phyloP scores from a whole-genome alignment of 164 flowering plant genomes.

The Taxillus chinensis region DNA sequence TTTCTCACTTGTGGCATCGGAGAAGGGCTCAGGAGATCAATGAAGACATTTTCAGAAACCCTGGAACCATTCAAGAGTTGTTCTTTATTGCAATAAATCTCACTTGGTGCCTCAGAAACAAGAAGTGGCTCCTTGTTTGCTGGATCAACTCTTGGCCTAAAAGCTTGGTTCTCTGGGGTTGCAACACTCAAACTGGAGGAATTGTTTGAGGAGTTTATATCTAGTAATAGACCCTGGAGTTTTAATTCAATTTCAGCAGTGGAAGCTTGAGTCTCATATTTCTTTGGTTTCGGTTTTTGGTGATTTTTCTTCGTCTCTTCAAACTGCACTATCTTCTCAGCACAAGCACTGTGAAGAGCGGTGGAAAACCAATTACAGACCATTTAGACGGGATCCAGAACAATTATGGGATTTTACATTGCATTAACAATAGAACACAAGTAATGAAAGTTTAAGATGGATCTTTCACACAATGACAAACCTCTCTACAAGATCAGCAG shows the following conservation, averaged over 20 bases:
- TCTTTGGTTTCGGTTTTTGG: constrained; percentile 37
- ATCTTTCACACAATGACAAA: constrained; percentile 3
- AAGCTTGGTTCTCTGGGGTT: not conserved
- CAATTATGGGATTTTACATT: too few relatives aligned
- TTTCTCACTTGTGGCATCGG: too few relatives aligned
- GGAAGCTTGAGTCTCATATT: constrained; percentile 20
- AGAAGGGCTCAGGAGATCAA: too few relatives aligned
- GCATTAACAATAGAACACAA: too few relatives aligned
- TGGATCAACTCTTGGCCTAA: constrained; percentile 4
- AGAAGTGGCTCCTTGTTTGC: not conserved
- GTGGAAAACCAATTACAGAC: not conserved
- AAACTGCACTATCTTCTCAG: constrained; percentile 74
- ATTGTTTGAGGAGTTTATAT: constrained; percentile 28
- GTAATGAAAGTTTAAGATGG: too few relatives aligned
- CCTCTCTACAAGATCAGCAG: constrained; percentile 76
- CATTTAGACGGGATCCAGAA: too few relatives aligned
- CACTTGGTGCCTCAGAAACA: constrained; percentile 7
- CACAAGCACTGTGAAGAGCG: constrained; percentile 58
- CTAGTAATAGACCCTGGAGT: constrained; percentile 48
- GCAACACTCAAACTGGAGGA: not conserved
- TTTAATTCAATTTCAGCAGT: constrained; percentile 33
- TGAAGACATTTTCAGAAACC: not conserved
- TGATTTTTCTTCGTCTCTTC: constrained; percentile 42
- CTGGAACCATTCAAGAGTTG: not conserved
- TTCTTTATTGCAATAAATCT: not conserved